Evolutionary conservation across 2,329 filamentous ascomycete genomes (phyloP).

Genomic region (Curvularia lunata): DNA sequence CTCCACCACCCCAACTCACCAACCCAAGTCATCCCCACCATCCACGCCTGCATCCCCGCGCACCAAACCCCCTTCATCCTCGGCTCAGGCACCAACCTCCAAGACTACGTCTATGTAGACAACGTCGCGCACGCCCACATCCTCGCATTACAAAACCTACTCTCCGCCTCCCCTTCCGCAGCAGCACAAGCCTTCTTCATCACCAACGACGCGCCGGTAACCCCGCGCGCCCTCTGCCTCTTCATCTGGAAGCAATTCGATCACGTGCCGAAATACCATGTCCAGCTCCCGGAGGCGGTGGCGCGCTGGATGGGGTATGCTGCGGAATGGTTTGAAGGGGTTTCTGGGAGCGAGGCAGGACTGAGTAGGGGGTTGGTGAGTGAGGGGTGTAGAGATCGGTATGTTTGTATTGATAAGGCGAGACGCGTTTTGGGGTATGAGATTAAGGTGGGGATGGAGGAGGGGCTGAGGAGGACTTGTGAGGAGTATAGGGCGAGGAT

Average conservation of each 20-base stretch:
- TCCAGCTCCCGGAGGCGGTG: constrained; percentile 57
- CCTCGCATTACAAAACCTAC: constrained; percentile 60
- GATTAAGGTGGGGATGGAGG: constrained; percentile 58
- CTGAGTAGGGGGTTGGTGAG: constrained; percentile 62
- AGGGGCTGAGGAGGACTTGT: constrained; percentile 53
- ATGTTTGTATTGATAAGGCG: constrained; percentile 61
- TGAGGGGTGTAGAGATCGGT: constrained; percentile 61
- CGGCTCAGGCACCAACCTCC: constrained; percentile 73
- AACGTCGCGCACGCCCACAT: constrained; percentile 81
- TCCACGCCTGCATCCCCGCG: constrained; percentile 73
- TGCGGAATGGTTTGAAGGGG: constrained; percentile 57
- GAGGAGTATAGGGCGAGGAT: constrained; percentile 19
- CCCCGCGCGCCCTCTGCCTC: constrained; percentile 88
- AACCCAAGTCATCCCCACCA: constrained; percentile 64
- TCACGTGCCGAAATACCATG: constrained; percentile 57
- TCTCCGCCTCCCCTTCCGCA: constrained; percentile 62
- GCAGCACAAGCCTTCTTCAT: constrained; percentile 86
- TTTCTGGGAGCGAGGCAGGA: constrained; percentile 53
- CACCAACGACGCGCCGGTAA: constrained; percentile 85
- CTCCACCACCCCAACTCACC: too few species aligned
- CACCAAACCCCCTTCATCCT: constrained; percentile 79
- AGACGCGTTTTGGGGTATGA: constrained; percentile 60
- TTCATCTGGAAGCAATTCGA: constrained; percentile 73
- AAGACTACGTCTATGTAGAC: constrained; percentile 73
- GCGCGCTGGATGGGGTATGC: constrained; percentile 56